These are phyloP conservation scores for Claviceps capensis DNA, from an alignment of 2,329 filamentous ascomycete species.

Conservation along the genomic window DNA sequence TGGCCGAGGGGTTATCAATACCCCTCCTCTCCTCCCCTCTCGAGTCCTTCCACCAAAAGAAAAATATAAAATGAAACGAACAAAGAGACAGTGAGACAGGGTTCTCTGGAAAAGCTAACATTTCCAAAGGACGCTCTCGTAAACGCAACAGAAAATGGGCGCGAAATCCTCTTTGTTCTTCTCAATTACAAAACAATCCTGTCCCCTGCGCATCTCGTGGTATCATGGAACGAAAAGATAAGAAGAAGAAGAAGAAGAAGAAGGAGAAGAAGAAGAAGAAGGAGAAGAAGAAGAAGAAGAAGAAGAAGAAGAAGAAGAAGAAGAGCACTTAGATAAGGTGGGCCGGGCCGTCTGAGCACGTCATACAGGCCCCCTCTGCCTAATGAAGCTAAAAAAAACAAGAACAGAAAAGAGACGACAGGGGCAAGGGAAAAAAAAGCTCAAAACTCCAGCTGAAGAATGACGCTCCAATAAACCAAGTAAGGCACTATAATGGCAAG, in stretches of 20 bases:
- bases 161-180: too few species aligned
- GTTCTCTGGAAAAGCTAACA: too few species aligned
- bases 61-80: too few species aligned
- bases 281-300: not conserved
- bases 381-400: not conserved
- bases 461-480: not conserved
- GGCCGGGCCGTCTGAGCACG: not conserved
- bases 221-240: not conserved
- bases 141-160: too few species aligned
- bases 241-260: not conserved
- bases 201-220: not conserved
- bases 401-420: not conserved
- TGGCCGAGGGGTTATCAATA: too few species aligned
- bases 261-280: not conserved
- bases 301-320: not conserved
- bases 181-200: not conserved
- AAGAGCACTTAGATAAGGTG: not conserved
- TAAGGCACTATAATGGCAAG: not conserved
- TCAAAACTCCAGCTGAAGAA: not conserved
- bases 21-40: too few species aligned
- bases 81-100: too few species aligned
- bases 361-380: not conserved
- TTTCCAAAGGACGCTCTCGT: too few species aligned
- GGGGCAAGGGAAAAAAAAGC: not conserved
- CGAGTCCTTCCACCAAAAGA: too few species aligned